phyloP scores from a whole-genome alignment of 192 early-diverging fungal genomes.

The Chytriomyces hyalinus region DNA sequence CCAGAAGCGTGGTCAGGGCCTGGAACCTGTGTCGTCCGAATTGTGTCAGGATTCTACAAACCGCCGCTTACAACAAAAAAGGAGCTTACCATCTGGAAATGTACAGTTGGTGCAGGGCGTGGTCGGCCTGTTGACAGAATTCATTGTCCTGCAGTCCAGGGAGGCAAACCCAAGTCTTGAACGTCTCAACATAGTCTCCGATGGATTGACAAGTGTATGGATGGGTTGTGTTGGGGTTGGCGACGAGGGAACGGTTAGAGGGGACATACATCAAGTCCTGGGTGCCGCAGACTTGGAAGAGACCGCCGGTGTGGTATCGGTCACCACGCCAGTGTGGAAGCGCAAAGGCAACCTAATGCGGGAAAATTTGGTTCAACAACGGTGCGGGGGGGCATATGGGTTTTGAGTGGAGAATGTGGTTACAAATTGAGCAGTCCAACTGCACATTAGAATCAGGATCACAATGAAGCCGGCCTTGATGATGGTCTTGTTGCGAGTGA shows the following conservation, averaged over 20 bases:
- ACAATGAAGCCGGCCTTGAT: not conserved
- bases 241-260: conserved; percentile 1
- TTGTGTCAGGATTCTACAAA: too few relatives aligned
- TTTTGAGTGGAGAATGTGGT: too few relatives aligned
- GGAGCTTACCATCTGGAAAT: not conserved
- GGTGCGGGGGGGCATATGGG: too few relatives aligned
- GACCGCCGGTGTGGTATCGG: conserved; percentile 17
- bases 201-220: not conserved
- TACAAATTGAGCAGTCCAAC: not conserved
- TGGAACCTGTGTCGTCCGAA: not conserved
- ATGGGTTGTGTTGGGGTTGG: not conserved
- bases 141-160: not conserved
- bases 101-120: not conserved
- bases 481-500: not conserved
- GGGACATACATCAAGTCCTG: not conserved
- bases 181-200: not conserved
- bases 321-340: conserved; percentile 20
- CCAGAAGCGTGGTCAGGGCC: not conserved
- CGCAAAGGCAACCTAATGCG: not conserved
- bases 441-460: not conserved
- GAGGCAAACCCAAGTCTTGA: conserved; percentile 5
- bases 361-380: too few relatives aligned
- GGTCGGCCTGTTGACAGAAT: not conserved
- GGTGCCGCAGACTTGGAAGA: conserved; percentile 29
- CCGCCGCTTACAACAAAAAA: too few relatives aligned